These are phyloP conservation scores for Petunia hybrid DNA, from an alignment of 305 asterid genomes.

Conservation along the genomic window DNA sequence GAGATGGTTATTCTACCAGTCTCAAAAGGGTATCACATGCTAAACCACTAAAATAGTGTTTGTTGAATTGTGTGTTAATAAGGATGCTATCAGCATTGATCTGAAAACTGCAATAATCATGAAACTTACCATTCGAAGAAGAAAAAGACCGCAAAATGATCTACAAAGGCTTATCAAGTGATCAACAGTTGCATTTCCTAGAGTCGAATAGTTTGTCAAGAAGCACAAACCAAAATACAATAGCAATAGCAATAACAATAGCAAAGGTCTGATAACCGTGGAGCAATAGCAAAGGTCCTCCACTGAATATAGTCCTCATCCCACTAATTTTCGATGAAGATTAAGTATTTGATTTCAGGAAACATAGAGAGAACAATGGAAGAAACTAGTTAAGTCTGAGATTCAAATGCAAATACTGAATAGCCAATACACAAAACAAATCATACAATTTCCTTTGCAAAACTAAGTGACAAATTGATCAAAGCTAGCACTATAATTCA, in stretches of 20 bases:
- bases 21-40: not conserved
- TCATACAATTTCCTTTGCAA: constrained; percentile 22
- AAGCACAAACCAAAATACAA: not conserved
- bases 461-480: not conserved
- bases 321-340: not conserved
- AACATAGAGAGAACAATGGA: no score
- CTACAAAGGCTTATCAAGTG: not conserved
- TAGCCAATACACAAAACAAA: not conserved
- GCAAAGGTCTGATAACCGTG: no score
- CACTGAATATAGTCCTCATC: no score
- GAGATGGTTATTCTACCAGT: not conserved
- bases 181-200: not conserved
- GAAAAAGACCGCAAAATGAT: not conserved
- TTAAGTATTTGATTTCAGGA: no score
- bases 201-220: not conserved
- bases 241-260: not conserved
- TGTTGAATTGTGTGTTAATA: not conserved
- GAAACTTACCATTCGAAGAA: not conserved
- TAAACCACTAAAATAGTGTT: not conserved
- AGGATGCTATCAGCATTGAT: not conserved
- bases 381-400: no score
- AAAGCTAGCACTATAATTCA: constrained; percentile 10
- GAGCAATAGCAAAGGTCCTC: not conserved
- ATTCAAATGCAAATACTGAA: not conserved
- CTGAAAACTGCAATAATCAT: not conserved